These are phyloP conservation scores for Leptodontidium sp. DNA, from an alignment of 2,329 filamentous ascomycete genomes.

Conservation along the genomic window DNA sequence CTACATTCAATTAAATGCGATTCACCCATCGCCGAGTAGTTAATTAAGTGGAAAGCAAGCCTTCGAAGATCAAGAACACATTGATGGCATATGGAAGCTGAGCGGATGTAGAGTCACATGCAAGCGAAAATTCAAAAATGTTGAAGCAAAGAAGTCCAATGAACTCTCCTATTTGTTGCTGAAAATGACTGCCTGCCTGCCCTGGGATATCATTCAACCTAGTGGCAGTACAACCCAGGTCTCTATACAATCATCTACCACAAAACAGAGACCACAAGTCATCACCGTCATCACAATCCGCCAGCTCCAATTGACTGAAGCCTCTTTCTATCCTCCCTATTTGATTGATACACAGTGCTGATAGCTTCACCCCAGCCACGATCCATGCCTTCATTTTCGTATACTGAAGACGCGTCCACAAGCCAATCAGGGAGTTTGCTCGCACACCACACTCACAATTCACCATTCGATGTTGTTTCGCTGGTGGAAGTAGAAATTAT, in stretches of 20 bases:
- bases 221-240: conserved; percentile 31
- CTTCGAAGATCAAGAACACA: too few species aligned
- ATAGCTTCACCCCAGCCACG: conserved; percentile 25
- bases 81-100: background rate
- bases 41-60: too few species aligned
- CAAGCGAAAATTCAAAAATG: background rate
- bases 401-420: conserved; percentile 33
- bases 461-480: conserved; percentile 29
- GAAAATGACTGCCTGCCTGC: conserved; percentile 38
- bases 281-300: conserved; percentile 27
- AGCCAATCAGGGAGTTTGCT: conserved; percentile 14
- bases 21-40: too few species aligned
- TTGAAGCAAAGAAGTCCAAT: conserved; percentile 29
- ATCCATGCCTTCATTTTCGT: conserved; percentile 32
- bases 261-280: conserved; percentile 35
- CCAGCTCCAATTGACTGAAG: conserved; percentile 9
- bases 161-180: conserved; percentile 43
- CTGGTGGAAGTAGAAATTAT: conserved; percentile 41
- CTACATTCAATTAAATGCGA: too few species aligned
- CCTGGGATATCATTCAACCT: conserved; percentile 21
- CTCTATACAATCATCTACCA: conserved; percentile 40
- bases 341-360: conserved; percentile 41
- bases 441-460: conserved; percentile 27
- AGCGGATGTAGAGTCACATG: background rate
- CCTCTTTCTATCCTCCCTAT: conserved; percentile 21